phyloP scores from a whole-genome alignment of 1,139 yeast species.

The Debaryomyces subglobosus region DNA sequence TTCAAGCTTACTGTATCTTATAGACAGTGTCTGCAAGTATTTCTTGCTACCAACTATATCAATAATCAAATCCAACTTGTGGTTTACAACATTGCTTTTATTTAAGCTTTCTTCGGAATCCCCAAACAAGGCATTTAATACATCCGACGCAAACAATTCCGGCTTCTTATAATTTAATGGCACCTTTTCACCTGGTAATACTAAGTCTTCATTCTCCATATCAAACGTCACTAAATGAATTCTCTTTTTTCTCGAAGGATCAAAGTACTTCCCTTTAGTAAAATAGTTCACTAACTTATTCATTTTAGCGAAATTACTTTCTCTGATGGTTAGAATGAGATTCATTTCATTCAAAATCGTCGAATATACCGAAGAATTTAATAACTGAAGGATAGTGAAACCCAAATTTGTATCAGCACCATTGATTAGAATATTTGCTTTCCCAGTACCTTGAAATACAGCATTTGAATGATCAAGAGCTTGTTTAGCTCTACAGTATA shows the following conservation, averaged over 20 bases:
- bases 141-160: conserved; percentile 43
- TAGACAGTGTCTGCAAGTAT: conserved; percentile 34
- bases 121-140: conserved; percentile 38
- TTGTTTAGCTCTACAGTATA: conserved; percentile 45
- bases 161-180: conserved; percentile 44
- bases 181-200: conserved; percentile 39
- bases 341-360: conserved; percentile 26
- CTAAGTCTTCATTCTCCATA: conserved; percentile 37
- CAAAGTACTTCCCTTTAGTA: conserved; percentile 22
- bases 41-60: conserved; percentile 47
- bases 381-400: conserved; percentile 37
- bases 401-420: conserved; percentile 51
- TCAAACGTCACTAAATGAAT: conserved; percentile 39
- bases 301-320: conserved; percentile 25
- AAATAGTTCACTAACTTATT: conserved; percentile 26
- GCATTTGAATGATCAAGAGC: conserved; percentile 32
- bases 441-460: conserved; percentile 14
- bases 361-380: conserved; percentile 29
- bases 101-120: conserved; percentile 24
- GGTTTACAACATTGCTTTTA: conserved; percentile 25
- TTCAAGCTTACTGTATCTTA: conserved; percentile 35
- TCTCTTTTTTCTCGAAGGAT: conserved; percentile 24
- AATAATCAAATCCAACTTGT: conserved; percentile 41
- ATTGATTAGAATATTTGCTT: conserved; percentile 40
- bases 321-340: conserved; percentile 38